Evolutionary conservation across 75 land plant genomes (phyloP), one percentile per base, ranked within the genome.

Genomic region (Pseudotsuga menziesii): DNA sequence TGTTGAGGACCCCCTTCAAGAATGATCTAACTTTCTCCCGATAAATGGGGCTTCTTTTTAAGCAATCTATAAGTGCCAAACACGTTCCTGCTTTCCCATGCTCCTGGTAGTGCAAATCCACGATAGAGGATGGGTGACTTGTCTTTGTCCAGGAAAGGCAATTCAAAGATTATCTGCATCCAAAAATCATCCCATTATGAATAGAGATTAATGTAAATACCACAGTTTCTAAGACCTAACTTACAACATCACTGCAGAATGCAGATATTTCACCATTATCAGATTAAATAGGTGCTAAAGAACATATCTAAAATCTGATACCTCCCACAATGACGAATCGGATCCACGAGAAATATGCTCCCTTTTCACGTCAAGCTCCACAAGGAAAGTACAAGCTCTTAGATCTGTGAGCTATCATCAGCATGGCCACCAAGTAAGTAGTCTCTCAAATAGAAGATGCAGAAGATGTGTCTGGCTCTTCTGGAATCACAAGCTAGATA

Each of bases 71-170:
- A 97, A 60, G 82, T 79, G 15, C 99, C 99, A 80, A 97, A 97
- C 1, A 79, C 85, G 75, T 97, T 97, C 58, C 67, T 80, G 29
- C 72, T 74, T 73, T 86, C 83, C 99, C 99, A 97, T 5, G 72
- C 57, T 77, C 92, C 85, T 35, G 99, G 99, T 61, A 97, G 86
- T 82, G 93, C 93, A 71, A 97, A 95, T 29, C 98, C 94, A n/a
- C 99, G 85, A 62, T 91, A 85, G 12, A 79, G 22, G 5, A 90
- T 62, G 54, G 96, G 96, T 32, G 99, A 97, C 32, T 82, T 76
- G 79, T 97, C 96, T 54, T 94, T 85, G 80, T 97, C 99, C 72
- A 97, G 89, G 56, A 85, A 97, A 48, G 79, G 93, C 35, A 86
- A 61, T 61, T 91, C 92, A 54, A 86, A 86, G 56, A 95, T 63